Percentiles rank a stretch among this genome's conserved stretches.
Conservation (phyloP, 495 filamentous ascomycete species). For the Aspergillus baeticus region DNA sequence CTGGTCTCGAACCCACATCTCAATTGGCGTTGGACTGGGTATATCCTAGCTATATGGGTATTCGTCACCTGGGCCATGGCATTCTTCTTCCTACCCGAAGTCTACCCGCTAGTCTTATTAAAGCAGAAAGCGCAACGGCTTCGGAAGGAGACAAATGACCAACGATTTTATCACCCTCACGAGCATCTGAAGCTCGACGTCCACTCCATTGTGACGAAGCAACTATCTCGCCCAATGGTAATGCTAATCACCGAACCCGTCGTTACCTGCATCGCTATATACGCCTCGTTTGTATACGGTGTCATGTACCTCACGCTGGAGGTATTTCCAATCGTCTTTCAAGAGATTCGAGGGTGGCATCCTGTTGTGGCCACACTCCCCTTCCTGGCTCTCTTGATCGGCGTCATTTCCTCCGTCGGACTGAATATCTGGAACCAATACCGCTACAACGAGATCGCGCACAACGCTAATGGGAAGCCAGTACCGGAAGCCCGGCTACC, state of each 20-base stretch:
- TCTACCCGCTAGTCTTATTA: constrained; percentile 48
- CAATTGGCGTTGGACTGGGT: constrained; percentile 49
- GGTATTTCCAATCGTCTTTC: constrained; percentile 51
- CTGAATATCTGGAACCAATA: constrained; percentile 41
- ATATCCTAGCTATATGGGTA: constrained; percentile 37
- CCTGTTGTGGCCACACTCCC: constrained; percentile 44
- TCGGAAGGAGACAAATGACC: constrained; percentile 39
- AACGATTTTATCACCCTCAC: constrained; percentile 51
- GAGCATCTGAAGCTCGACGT: constrained; percentile 34
- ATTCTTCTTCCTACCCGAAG: constrained; percentile 47
- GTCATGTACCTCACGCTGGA: constrained; percentile 38
- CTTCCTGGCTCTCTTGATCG: constrained; percentile 51
- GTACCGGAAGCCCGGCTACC: constrained; percentile 51
- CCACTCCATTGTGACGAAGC: constrained; percentile 23
- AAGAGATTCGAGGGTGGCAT: constrained; percentile 45
- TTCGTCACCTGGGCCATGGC: constrained; percentile 38
- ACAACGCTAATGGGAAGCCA: constrained; percentile 33
- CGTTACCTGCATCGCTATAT: constrained; percentile 44
- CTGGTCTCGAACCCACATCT: constrained; percentile 31
- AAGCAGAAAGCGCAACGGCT: constrained; percentile 45
- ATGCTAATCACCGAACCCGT: constrained; percentile 50
- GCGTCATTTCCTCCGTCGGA: constrained; percentile 39
- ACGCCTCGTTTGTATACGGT: constrained; percentile 49
- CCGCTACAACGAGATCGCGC: constrained; percentile 35
- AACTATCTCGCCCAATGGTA: constrained; percentile 36